phyloP scores from a whole-genome alignment of 164 flowering plant genomes.

The Nymphaea colorata region DNA sequence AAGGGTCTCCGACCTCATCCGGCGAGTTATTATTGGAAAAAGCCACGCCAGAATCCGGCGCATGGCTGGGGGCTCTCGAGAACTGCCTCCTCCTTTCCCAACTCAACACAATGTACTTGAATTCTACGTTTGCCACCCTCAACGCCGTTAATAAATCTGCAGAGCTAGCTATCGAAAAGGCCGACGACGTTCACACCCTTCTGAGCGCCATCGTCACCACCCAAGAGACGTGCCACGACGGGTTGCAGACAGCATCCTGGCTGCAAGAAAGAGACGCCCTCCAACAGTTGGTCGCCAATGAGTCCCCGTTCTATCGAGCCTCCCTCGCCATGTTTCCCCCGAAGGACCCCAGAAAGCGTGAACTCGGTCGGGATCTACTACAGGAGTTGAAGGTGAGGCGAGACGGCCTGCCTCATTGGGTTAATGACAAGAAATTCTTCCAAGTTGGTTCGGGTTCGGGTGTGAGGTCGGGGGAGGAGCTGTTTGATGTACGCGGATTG shows the following conservation, averaged over 20 bases:
- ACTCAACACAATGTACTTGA: constrained; percentile 18
- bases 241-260: constrained; percentile 8
- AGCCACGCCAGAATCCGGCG: constrained; percentile 8
- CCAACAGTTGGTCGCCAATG: constrained; percentile 8
- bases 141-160: constrained; percentile 5
- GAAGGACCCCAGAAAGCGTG: constrained; percentile 1
- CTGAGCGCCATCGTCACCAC: constrained; percentile 9
- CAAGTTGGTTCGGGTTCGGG: no score
- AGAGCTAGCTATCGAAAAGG: neutral
- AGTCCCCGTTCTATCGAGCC: constrained; percentile 9
- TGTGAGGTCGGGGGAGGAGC: no score
- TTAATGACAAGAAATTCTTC: no score
- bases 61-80: constrained; percentile 17
- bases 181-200: constrained; percentile 21
- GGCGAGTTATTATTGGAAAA: constrained; percentile 10
- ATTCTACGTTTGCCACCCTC: constrained; percentile 5
- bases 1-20: constrained; percentile 19
- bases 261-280: constrained; percentile 2
- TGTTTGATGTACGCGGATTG: neutral
- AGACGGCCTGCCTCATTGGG: no score
- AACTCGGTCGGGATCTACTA: no score
- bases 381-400: no score
- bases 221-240: constrained; percentile 25
- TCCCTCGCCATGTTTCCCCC: constrained; percentile 16
- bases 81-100: constrained; percentile 18